Evolutionary conservation across 805 yeast genomes (phyloP).

Genomic region (Yamadazyma tumulicola): DNA sequence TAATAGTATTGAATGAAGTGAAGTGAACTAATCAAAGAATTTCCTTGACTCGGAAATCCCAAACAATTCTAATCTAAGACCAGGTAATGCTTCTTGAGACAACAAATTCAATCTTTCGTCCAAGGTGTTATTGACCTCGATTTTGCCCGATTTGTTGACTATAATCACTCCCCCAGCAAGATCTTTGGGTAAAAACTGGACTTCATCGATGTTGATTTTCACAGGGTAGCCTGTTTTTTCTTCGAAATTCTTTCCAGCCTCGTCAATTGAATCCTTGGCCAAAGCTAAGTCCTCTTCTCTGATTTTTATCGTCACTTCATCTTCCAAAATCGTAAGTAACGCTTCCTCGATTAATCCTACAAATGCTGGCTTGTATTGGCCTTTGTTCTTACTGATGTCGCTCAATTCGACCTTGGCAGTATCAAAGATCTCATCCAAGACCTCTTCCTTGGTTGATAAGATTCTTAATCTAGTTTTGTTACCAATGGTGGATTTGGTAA

Average conservation of each 20-base stretch:
- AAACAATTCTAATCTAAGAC: constrained; percentile 83
- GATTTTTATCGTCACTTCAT: constrained; percentile 58
- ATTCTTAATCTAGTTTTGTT: constrained; percentile 93
- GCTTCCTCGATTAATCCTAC: constrained; percentile 77
- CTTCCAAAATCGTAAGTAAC: constrained; percentile 69
- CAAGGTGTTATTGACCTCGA: constrained; percentile 87
- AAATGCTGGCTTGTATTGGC: constrained; percentile 65
- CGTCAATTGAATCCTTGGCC: constrained; percentile 58
- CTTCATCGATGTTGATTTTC: constrained; percentile 53
- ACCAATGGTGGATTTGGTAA: constrained; percentile 90
- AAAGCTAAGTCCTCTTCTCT: constrained; percentile 60
- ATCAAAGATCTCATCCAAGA: constrained; percentile 70
- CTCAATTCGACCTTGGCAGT: constrained; percentile 63
- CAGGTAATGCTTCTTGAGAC: constrained; percentile 84
- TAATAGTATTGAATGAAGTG: no score
- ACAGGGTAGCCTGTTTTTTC: constrained; percentile 57
- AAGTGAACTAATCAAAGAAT: constrained; percentile 68
- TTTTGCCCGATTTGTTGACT: constrained; percentile 69
- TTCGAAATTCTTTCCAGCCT: constrained; percentile 62
- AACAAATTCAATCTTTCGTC: constrained; percentile 89
- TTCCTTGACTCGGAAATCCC: constrained; percentile 84
- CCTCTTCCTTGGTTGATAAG: constrained; percentile 75
- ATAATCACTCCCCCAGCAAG: constrained; percentile 84
- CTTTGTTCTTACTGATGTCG: constrained; percentile 50
- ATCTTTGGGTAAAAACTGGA: constrained; percentile 55